Percentiles rank a stretch among this genome's conserved stretches.
These are phyloP conservation scores for Leucaena leucocephala DNA, from an alignment of 306 rosid species.

Conservation along the genomic window DNA sequence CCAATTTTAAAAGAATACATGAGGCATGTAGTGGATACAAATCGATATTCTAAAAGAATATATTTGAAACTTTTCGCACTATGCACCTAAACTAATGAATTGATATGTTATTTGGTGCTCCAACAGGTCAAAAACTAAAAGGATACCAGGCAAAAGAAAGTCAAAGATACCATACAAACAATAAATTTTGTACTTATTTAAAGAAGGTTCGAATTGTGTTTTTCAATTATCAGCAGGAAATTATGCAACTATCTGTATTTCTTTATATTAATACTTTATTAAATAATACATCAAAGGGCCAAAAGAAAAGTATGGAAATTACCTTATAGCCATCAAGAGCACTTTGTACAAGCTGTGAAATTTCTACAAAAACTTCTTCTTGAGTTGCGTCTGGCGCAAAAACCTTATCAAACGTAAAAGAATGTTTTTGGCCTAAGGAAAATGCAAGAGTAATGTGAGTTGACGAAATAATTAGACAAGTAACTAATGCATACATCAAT, in stretches of 20 bases:
- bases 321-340: slow-evolving; percentile 99
- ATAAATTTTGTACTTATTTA: background rate
- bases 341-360: slow-evolving; percentile 98
- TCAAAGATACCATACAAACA: background rate
- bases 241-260: background rate
- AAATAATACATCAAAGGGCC: background rate
- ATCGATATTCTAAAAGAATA: slow-evolving; percentile 8
- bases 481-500: slow-evolving; percentile 8
- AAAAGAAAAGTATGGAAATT: slow-evolving; percentile 31
- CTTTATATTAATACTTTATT: background rate
- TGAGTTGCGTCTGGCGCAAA: slow-evolving; percentile 78
- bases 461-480: slow-evolving; percentile 18
- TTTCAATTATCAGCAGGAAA: slow-evolving; percentile 1
- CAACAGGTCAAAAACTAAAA: slow-evolving; percentile 12
- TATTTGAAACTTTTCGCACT: background rate
- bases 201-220: slow-evolving; percentile 1
- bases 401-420: slow-evolving; percentile 89
- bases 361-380: slow-evolving; percentile 88
- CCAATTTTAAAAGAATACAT: slow-evolving; percentile 11
- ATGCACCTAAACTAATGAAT: slow-evolving; percentile 6
- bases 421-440: slow-evolving; percentile 83
- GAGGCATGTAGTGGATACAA: background rate
- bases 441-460: slow-evolving; percentile 39
- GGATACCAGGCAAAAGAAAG: background rate
- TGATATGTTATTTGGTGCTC: background rate